These are phyloP conservation scores for Avicennia marina DNA, from an alignment of 257 asterid genomes.

Conservation along the genomic window DNA sequence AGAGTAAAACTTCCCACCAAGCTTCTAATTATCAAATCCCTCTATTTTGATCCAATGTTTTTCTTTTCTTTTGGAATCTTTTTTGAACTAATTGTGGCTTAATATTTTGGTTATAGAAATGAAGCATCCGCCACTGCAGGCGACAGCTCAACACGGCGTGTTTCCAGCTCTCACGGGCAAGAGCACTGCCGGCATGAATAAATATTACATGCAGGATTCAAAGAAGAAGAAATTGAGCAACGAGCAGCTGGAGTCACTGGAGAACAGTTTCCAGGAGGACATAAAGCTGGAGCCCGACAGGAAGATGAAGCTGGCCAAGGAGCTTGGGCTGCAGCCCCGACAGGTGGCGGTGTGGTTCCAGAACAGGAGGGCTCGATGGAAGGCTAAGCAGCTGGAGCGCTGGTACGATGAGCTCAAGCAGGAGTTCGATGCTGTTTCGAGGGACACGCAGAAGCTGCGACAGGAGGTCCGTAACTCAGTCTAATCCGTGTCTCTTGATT, in stretches of 20 bases:
- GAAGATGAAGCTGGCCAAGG: slow-evolving; percentile 71
- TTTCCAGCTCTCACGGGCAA: slow-evolving; percentile 24
- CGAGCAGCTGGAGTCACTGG: slow-evolving; percentile 86
- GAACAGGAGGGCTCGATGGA: slow-evolving; percentile 85
- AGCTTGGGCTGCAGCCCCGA: slow-evolving; percentile 70
- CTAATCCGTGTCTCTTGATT: neutral
- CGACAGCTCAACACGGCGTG: slow-evolving; percentile 18
- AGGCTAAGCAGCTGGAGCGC: slow-evolving; percentile 75
- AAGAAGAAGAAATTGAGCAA: slow-evolving; percentile 66
- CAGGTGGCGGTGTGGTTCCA: slow-evolving; percentile 93
- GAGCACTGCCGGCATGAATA: slow-evolving; percentile 16
- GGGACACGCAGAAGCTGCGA: slow-evolving; percentile 68
- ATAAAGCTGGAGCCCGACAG: slow-evolving; percentile 81
- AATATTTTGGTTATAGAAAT: slow-evolving; percentile 28
- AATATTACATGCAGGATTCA: slow-evolving; percentile 27
- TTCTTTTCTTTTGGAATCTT: neutral
- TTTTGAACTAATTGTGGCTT: neutral
- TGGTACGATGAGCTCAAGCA: slow-evolving; percentile 61
- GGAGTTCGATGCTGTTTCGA: slow-evolving; percentile 55
- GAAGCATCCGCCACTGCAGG: slow-evolving; percentile 39
- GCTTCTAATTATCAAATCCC: too few relatives aligned
- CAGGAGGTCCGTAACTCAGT: slow-evolving; percentile 41
- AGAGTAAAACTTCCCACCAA: too few relatives aligned
- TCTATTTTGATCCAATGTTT: too few relatives aligned
- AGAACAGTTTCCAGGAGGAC: slow-evolving; percentile 72